A percentile compares a stretch with the other conserved stretches of the same genome.
These are phyloP conservation scores for Euphorbia pulcherrima DNA, from an alignment of 345 rosid genomes.

Conservation along the genomic window DNA sequence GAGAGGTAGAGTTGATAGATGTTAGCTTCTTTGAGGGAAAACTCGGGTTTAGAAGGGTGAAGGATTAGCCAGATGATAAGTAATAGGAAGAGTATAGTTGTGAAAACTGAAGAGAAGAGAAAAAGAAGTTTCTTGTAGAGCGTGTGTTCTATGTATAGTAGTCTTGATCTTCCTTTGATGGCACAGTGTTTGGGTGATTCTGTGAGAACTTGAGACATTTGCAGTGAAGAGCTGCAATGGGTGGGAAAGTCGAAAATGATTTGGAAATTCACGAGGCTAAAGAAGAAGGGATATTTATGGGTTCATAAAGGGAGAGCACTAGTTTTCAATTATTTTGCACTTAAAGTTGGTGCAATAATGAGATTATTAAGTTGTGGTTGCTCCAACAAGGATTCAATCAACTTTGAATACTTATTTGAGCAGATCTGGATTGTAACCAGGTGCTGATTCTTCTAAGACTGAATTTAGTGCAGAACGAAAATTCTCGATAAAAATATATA, in stretches of 20 bases:
- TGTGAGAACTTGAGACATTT: conserved; percentile 61
- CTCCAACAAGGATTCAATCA: conserved; percentile 16
- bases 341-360: conserved; percentile 22
- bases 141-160: conserved; percentile 22
- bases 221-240: conserved; percentile 17
- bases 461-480: no score
- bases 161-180: conserved; percentile 33
- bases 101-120: conserved; percentile 44
- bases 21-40: conserved; percentile 57
- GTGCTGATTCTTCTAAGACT: no score
- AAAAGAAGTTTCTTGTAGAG: conserved; percentile 58
- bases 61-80: conserved; percentile 66
- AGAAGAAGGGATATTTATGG: conserved; percentile 3
- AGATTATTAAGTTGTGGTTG: not conserved
- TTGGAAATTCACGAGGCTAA: conserved; percentile 15
- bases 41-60: conserved; percentile 68
- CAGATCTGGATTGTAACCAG: no score
- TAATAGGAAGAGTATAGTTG: conserved; percentile 46
- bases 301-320: conserved; percentile 26
- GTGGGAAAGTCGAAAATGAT: not conserved
- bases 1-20: conserved; percentile 67
- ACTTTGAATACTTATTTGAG: not conserved
- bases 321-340: conserved; percentile 26
- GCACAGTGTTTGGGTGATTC: conserved; percentile 82
- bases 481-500: no score